Conservation (phyloP, 805 yeast species). For the Diddensiella caesifluorescens region DNA sequence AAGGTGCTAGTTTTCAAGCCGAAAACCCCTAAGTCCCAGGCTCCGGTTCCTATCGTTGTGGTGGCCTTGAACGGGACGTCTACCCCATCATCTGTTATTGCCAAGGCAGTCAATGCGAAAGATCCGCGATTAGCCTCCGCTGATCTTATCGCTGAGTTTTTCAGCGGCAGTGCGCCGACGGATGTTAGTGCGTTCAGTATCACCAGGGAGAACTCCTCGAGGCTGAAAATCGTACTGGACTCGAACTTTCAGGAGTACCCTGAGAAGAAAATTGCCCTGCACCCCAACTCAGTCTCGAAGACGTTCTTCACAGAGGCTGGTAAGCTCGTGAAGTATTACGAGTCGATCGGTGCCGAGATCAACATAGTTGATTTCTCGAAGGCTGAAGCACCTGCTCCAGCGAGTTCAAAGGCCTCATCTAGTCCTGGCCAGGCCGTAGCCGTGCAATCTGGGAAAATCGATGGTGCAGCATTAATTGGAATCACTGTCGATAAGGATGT, state of each 20-base stretch:
- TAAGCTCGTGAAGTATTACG: slow-evolving; percentile 38
- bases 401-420: slow-evolving; percentile 37
- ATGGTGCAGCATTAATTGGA: slow-evolving; percentile 89
- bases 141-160: slow-evolving; percentile 64
- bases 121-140: slow-evolving; percentile 87
- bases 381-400: slow-evolving; percentile 37
- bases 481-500: slow-evolving; percentile 88
- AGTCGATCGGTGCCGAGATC: slow-evolving; percentile 44
- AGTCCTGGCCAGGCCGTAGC: slow-evolving; percentile 15
- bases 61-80: slow-evolving; percentile 66
- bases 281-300: slow-evolving; percentile 29
- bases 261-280: slow-evolving; percentile 28
- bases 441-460: slow-evolving; percentile 46
- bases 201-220: slow-evolving; percentile 44
- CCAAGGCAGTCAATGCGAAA: slow-evolving; percentile 62
- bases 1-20: slow-evolving; percentile 86
- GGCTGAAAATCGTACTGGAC: slow-evolving; percentile 58
- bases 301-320: slow-evolving; percentile 37
- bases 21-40: slow-evolving; percentile 76
- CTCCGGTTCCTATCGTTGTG: slow-evolving; percentile 74
- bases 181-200: slow-evolving; percentile 26
- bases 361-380: slow-evolving; percentile 31
- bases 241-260: slow-evolving; percentile 38
- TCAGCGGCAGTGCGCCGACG: slow-evolving; percentile 46
- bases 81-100: slow-evolving; percentile 63